Percentiles rank a stretch among this genome's conserved stretches.
Evolutionary conservation across 2,329 filamentous ascomycete genomes (phyloP).

Genomic region (Aspergillus piperis): DNA sequence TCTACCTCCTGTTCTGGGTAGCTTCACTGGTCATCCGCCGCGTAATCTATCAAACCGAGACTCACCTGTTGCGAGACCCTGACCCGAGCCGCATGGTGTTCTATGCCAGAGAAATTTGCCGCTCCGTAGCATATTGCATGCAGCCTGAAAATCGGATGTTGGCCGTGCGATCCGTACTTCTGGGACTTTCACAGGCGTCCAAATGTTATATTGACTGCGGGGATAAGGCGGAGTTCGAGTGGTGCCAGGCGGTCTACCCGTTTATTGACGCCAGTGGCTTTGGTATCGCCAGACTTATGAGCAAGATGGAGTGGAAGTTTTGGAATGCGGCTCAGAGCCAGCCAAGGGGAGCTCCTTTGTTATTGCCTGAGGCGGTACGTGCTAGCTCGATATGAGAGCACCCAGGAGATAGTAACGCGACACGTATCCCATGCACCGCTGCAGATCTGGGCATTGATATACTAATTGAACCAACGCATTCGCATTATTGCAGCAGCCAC

Average conservation of each 20-base stretch:
- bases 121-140: neutral
- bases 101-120: neutral
- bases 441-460: neutral
- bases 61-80: neutral
- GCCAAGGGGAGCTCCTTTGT: neutral
- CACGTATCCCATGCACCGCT: no score
- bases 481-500: no score
- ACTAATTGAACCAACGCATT: neutral
- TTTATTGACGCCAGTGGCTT: neutral
- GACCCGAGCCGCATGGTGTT: neutral
- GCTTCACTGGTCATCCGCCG: neutral
- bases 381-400: neutral
- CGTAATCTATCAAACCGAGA: neutral
- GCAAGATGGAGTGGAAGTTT: neutral
- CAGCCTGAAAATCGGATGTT: neutral
- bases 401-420: neutral
- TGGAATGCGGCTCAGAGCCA: neutral
- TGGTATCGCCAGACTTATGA: neutral
- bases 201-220: neutral
- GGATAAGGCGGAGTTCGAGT: neutral
- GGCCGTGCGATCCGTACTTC: neutral
- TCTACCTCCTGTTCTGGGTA: neutral
- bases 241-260: neutral
- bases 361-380: neutral
- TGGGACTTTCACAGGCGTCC: neutral